phyloP scores from a whole-genome alignment of 352 stramenopile species.

The Globisporangium viniferum region DNA sequence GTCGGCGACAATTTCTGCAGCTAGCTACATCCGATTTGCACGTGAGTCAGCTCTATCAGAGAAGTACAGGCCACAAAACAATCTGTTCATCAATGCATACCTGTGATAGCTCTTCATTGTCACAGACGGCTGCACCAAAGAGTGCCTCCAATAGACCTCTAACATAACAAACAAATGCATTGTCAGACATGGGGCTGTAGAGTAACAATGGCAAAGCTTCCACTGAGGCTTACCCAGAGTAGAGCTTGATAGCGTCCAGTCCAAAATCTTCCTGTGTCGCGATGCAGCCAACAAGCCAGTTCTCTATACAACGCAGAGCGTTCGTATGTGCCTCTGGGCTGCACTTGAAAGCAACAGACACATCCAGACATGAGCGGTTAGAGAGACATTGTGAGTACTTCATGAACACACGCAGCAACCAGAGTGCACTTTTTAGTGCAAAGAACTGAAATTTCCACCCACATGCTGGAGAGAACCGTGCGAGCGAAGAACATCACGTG shows the following conservation, averaged over 20 bases:
- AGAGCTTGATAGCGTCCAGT: conserved; percentile 37
- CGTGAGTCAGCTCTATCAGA: neutral
- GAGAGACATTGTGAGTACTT: neutral
- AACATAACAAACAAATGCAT: neutral
- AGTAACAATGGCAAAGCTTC: neutral
- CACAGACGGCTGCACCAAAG: conserved; percentile 28
- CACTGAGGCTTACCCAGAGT: conserved; percentile 22
- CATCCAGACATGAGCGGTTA: conserved; percentile 4
- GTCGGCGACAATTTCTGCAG: conserved; percentile 59
- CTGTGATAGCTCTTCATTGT: conserved; percentile 40
- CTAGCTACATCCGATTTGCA: conserved; percentile 30
- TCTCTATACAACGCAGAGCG: conserved; percentile 62
- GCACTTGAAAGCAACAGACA: conserved; percentile 10
- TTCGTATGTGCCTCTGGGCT: conserved; percentile 35
- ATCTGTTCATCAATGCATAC: conserved; percentile 18
- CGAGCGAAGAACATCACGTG: conserved; percentile 42
- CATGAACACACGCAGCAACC: neutral
- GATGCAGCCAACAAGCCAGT: conserved; percentile 62
- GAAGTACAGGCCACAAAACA: neutral
- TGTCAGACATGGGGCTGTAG: neutral
- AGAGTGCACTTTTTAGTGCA: neutral
- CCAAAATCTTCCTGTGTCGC: conserved; percentile 44
- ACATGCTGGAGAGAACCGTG: conserved; percentile 45
- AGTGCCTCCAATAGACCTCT: conserved; percentile 45
- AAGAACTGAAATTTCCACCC: conserved; percentile 4